These are phyloP conservation scores for Tulasnella sp. DNA, from an alignment of 768 basidiomycete species.

Conservation along the genomic window DNA sequence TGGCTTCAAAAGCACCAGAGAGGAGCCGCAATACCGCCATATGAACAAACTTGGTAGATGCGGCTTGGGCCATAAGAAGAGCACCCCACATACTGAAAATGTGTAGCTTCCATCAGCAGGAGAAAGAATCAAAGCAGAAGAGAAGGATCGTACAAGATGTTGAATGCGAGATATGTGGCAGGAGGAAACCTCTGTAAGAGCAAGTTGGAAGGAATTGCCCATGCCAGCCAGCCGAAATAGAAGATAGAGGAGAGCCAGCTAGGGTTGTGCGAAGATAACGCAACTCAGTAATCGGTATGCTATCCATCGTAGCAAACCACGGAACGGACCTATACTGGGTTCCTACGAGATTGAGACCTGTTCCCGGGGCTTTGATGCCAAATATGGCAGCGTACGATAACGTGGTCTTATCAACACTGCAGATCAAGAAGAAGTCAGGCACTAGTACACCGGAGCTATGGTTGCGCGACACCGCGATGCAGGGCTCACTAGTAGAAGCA, in stretches of 20 bases:
- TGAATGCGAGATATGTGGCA: constrained; percentile 32
- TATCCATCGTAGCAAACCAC: constrained; percentile 11
- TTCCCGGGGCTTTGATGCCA: constrained; percentile 23
- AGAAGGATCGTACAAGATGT: constrained; percentile 23
- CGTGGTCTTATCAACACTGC: constrained; percentile 27
- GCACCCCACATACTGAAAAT: constrained; percentile 28
- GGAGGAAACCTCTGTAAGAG: constrained; percentile 33
- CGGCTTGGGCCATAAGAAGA: constrained; percentile 35
- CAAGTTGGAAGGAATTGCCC: constrained; percentile 36
- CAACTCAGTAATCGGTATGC: background rate
- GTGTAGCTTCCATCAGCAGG: background rate
- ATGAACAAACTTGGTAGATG: constrained; percentile 30
- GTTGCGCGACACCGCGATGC: no score
- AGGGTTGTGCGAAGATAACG: background rate
- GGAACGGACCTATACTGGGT: constrained; percentile 30
- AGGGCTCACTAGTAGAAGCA: background rate
- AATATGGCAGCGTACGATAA: constrained; percentile 28
- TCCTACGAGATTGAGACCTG: constrained; percentile 27
- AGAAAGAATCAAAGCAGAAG: background rate
- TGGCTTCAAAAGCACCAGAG: constrained; percentile 33
- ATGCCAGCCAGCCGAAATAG: constrained; percentile 34
- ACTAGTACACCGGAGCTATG: no score
- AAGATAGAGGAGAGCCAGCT: constrained; percentile 29
- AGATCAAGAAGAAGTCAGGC: background rate
- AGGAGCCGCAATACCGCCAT: constrained; percentile 32